Base-by-base conservation (phyloP, 306 rosid genomes). In the Dryas octopetala region DNA sequence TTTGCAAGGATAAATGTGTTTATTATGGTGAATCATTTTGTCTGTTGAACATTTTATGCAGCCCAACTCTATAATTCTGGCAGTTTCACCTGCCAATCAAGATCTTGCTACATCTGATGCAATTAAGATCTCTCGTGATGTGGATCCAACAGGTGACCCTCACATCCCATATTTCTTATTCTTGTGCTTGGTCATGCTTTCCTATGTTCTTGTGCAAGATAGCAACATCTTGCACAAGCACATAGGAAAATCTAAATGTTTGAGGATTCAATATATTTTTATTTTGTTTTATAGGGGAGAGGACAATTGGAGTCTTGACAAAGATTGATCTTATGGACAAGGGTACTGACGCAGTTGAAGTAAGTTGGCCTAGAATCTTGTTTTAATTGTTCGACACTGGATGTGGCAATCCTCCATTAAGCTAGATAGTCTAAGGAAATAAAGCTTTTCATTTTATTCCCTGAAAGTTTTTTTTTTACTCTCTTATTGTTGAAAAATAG, bases 21-120 rank as follows among this genome's bases (percentile, higher is more conserved):
- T 49, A 51, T 16, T 51, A 10, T 44, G 19, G 71, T 80, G 41
- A 68, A 49, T 49, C 32, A 58, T 76, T 38, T 52, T 74, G 74
- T 58, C 7, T 70, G 14, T 53, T 46, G 52, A 48, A 55, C 58
- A 41, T 14, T 16, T 63, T 68, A 54, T 83, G 88, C 88, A 93
- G 98, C 98, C 98, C 66, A 93, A 93, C 78, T 88, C 97, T 83
- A 86, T 93, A 73, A 93, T 93, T 83, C 88, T 93, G 46, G 98
- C 98, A 50, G 88, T 93, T 75, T 89, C 98, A 81, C 98, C 98
- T 52, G 98, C 98, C 76, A 93, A 93, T 88, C 98, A 93, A 91
- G 98, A 93, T 82, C 91, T 93, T 83, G 98, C 98, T 43, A 93
- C 98, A 23, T 93, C 98, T 16, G 98, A 93, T 89, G 98, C 98